Conservation (phyloP, 2,329 filamentous ascomycete species). For the Colletotrichum brevisporum region DNA sequence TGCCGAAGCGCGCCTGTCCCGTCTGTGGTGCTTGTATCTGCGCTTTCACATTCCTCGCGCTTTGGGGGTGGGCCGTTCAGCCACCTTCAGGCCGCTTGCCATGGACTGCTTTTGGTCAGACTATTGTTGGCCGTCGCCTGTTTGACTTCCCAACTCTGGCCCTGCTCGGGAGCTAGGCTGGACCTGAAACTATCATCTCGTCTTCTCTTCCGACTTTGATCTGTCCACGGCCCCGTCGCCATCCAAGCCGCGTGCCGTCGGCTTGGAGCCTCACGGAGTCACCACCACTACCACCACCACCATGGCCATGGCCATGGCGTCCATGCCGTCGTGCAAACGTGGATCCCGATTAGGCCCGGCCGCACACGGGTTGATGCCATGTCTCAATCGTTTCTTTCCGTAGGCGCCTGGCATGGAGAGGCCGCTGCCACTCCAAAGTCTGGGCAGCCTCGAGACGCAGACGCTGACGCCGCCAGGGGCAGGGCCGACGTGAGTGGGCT, state of each 20-base stretch:
- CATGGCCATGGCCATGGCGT: constrained; percentile 30
- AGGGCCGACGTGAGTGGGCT: constrained; percentile 26
- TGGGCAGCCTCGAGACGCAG: constrained; percentile 33
- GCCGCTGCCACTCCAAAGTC: constrained; percentile 18
- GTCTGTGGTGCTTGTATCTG: not conserved
- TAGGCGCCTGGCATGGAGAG: constrained; percentile 20
- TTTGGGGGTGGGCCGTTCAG: constrained; percentile 33
- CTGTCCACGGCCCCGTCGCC: constrained; percentile 35
- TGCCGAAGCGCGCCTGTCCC: constrained; percentile 32
- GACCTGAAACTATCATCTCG: constrained; percentile 39
- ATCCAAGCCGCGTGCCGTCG: constrained; percentile 30
- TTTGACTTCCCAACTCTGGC: constrained; percentile 30
- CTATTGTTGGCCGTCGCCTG: constrained; percentile 32
- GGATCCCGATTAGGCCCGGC: constrained; percentile 36
- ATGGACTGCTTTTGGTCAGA: constrained; percentile 31
- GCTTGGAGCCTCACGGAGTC: constrained; percentile 28
- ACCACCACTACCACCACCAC: constrained; percentile 21
- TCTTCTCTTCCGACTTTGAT: constrained; percentile 32
- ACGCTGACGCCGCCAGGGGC: constrained; percentile 23
- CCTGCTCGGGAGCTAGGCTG: constrained; percentile 33
- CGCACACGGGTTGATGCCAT: constrained; percentile 31
- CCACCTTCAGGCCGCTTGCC: constrained; percentile 35
- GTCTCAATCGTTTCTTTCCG: constrained; percentile 33
- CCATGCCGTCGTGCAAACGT: constrained; percentile 34
- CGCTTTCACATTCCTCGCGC: constrained; percentile 15